phyloP scores from a whole-genome alignment of 75 land plant genomes.

The Azolla pinnata region DNA sequence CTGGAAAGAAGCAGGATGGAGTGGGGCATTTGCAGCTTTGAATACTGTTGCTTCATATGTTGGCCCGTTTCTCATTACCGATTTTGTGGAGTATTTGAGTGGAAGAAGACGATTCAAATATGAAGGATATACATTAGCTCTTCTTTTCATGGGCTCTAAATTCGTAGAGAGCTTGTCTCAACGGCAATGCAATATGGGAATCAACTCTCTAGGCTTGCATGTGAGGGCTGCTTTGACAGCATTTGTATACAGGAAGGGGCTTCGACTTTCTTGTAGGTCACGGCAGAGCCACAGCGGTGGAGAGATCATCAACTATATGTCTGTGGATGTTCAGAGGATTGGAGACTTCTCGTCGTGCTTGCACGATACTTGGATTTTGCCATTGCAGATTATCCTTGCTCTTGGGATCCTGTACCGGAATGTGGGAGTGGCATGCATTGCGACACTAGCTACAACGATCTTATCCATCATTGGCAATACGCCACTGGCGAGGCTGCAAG shows the following conservation, averaged over 20 bases:
- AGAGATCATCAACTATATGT: slow-evolving; percentile 95
- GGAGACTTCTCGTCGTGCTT: slow-evolving; percentile 91
- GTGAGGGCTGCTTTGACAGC: slow-evolving; percentile 79
- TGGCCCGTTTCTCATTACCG: slow-evolving; percentile 77
- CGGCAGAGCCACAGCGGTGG: slow-evolving; percentile 85
- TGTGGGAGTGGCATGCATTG: slow-evolving; percentile 74
- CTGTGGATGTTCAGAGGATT: slow-evolving; percentile 91
- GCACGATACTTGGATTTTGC: slow-evolving; percentile 89
- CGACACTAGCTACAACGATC: slow-evolving; percentile 63
- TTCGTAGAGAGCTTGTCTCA: slow-evolving; percentile 62
- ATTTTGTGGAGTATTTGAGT: slow-evolving; percentile 80
- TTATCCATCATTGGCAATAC: slow-evolving; percentile 61
- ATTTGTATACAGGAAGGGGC: slow-evolving; percentile 75
- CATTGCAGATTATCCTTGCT: slow-evolving; percentile 76
- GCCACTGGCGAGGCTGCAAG: slow-evolving; percentile 77
- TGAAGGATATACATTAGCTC: slow-evolving; percentile 70
- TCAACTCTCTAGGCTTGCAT: slow-evolving; percentile 81
- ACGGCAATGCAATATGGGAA: slow-evolving; percentile 87
- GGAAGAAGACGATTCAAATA: slow-evolving; percentile 45
- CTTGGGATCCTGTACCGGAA: slow-evolving; percentile 63
- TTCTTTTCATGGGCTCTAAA: slow-evolving; percentile 58
- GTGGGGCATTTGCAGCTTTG: slow-evolving; percentile 57
- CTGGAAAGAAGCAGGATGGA: slow-evolving; percentile 63
- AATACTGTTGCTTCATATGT: slow-evolving; percentile 75
- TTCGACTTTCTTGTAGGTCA: slow-evolving; percentile 59